phyloP scores from a whole-genome alignment of 768 basidiomycete genomes.

The Panaeolus cyanescens region DNA sequence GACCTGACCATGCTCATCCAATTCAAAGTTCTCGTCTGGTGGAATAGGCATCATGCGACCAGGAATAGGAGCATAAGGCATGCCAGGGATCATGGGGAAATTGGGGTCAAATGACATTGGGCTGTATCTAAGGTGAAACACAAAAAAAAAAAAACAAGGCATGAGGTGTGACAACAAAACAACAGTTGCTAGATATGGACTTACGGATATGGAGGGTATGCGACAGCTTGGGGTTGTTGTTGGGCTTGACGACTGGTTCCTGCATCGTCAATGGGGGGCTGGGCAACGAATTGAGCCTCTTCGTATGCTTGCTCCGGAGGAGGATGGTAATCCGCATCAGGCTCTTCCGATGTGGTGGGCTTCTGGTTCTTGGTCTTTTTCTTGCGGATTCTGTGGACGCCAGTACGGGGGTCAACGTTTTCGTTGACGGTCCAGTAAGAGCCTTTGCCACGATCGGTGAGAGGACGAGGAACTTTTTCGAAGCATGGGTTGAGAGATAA shows the following conservation, averaged over 20 bases:
- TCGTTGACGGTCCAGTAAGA: conserved; percentile 94
- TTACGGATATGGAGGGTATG: conserved; percentile 66
- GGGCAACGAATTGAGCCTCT: conserved; percentile 54
- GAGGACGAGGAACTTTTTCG: conserved; percentile 88
- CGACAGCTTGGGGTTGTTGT: conserved; percentile 34
- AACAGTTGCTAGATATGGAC: conserved; percentile 32
- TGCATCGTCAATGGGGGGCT: conserved; percentile 60
- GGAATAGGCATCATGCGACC: conserved; percentile 62
- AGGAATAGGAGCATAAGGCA: conserved; percentile 61
- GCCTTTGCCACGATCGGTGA: conserved; percentile 89
- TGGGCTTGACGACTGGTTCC: conserved; percentile 56
- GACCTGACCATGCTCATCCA: conserved; percentile 79
- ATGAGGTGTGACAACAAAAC: neutral
- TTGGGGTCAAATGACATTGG: conserved; percentile 68
- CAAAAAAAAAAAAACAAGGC: conserved; percentile 5
- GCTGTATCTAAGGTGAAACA: conserved; percentile 18
- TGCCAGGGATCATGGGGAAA: conserved; percentile 66
- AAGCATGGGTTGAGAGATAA: conserved; percentile 90
- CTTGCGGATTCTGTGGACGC: conserved; percentile 86
- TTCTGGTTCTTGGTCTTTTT: conserved; percentile 72
- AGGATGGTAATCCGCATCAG: conserved; percentile 67
- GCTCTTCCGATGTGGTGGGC: conserved; percentile 53
- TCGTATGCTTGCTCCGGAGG: conserved; percentile 53
- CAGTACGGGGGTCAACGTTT: conserved; percentile 85
- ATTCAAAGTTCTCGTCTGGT: conserved; percentile 64